Evolutionary conservation across 371 early-diverging fungal genomes (phyloP).

Genomic region (Mortierella sp.): DNA sequence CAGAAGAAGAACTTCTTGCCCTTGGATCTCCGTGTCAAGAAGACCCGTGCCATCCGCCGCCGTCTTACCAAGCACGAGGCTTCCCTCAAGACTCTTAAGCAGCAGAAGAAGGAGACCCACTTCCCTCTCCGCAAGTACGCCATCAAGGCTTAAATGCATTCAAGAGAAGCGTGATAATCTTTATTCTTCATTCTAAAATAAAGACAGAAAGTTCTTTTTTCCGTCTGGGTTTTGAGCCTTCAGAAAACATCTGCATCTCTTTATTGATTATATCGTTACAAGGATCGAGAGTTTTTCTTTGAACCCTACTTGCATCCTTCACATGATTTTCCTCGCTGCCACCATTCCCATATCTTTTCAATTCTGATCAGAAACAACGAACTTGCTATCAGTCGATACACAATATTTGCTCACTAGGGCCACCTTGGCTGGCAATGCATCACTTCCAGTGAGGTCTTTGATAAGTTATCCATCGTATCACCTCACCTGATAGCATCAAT

Average conservation of each 20-base stretch:
- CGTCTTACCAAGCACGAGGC: slow-evolving; percentile 85
- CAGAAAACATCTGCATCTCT: not conserved
- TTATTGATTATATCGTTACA: too few species aligned
- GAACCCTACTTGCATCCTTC: too few species aligned
- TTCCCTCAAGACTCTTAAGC: slow-evolving; percentile 77
- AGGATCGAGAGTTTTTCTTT: too few species aligned
- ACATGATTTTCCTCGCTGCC: too few species aligned
- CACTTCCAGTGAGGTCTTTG: too few species aligned
- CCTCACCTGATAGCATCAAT: too few species aligned
- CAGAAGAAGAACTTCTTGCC: slow-evolving; percentile 93
- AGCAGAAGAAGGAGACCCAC: slow-evolving; percentile 85
- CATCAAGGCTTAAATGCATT: slow-evolving; percentile 79
- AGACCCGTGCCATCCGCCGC: slow-evolving; percentile 97
- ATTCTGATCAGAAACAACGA: too few species aligned
- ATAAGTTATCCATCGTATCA: too few species aligned
- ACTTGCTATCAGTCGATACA: too few species aligned
- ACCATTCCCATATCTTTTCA: too few species aligned
- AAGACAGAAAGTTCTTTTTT: slow-evolving; percentile 32
- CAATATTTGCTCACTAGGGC: too few species aligned
- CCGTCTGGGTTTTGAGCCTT: slow-evolving; percentile 21
- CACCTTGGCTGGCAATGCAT: too few species aligned
- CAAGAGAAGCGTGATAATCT: slow-evolving; percentile 19
- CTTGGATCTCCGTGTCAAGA: slow-evolving; percentile 94
- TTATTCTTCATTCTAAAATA: slow-evolving; percentile 22
- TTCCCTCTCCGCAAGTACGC: slow-evolving; percentile 91